These are phyloP conservation scores for Wickerhamomyces subpelliculosus DNA, from an alignment of 805 yeast species.

Conservation along the genomic window DNA sequence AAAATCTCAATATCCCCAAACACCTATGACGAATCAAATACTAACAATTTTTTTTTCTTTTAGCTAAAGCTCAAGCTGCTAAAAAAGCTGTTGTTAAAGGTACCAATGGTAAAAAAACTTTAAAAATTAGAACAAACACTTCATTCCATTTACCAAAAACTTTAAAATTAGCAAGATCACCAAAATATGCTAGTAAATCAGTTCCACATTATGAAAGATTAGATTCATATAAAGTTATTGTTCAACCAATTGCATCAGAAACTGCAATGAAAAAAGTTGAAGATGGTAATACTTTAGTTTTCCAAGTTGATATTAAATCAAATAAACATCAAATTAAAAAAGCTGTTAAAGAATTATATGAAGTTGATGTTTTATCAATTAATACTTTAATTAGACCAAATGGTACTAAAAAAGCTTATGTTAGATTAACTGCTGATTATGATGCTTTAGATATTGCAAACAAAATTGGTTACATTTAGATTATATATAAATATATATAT, in stretches of 20 bases:
- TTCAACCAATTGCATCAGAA: conserved; percentile 94
- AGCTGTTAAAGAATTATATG: conserved; percentile 97
- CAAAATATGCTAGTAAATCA: conserved; percentile 92
- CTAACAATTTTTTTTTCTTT: conserved; percentile 12
- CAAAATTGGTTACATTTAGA: conserved; percentile 98
- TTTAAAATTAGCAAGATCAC: conserved; percentile 85
- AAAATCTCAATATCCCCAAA: too few species aligned
- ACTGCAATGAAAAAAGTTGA: conserved; percentile 99
- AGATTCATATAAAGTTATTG: conserved; percentile 91
- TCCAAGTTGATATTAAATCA: conserved; percentile 95
- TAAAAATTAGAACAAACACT: conserved; percentile 91
- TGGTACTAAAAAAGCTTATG: conserved; percentile 99
- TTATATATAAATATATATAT: conserved; percentile 8
- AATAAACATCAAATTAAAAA: conserved; percentile 98
- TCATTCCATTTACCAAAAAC: conserved; percentile 98
- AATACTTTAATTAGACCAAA: conserved; percentile 98
- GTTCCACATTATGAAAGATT: conserved; percentile 97
- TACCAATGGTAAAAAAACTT: conserved; percentile 81
- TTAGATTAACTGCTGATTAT: conserved; percentile 97
- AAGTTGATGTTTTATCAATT: conserved; percentile 88
- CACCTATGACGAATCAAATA: conserved; percentile 1
- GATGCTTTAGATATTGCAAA: conserved; percentile 99
- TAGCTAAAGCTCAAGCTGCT: conserved; percentile 89
- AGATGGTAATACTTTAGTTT: conserved; percentile 98
- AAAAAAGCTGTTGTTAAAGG: conserved; percentile 99